Base-by-base conservation (phyloP, 495 filamentous ascomycete species). In the Hyaloscypha hepaticicola region DNA sequence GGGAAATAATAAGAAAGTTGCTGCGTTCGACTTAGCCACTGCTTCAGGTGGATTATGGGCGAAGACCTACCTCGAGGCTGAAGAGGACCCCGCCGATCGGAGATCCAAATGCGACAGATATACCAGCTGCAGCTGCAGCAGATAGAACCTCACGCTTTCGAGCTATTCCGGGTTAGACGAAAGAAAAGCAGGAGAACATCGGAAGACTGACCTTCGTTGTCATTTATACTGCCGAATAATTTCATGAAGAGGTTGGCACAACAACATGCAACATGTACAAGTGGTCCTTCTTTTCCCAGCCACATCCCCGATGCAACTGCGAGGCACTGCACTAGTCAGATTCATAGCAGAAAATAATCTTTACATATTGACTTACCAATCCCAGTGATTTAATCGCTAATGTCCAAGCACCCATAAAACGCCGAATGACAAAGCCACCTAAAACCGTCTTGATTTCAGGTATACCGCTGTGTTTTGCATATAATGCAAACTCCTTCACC, bases 1-100 rank as follows among this genome's bases (percentile, higher is more conserved):
- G 95, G 95, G 67, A 99, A 99, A 75, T 98, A 99, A 77, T 98
- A 99, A 1, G 92, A 96, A 14, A 99, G 78, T 82, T 97, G 94
- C 84, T 74, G 27, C 8, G 21, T 58, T 45, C 21, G 28, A n/a
- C 11, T 45, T 16, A 45, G 38, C 19, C 11, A 45, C 38, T 45
- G 5, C 38, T 45, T 45, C 31, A 45, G 16, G 16, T 45, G 38
- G 38, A 9, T 16, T 14, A 16, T 19, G 16, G 38, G 12, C 12
- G 34, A 9, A 16, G 33, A 12, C 22, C 67, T 79, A 89, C 86
- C 77, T 99, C 95, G 27, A 99, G 81, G 76, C 91, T 95, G 79
- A 99, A 96, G 5, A 96, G 77, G 21, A 96, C 92, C 24, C 92
- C 92, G 29, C 95, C 95, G 63, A 99, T 97, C 31, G 95, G 95